These are phyloP conservation scores for Cardamine chenopodiifolia DNA, from an alignment of 345 rosid species.

Conservation along the genomic window DNA sequence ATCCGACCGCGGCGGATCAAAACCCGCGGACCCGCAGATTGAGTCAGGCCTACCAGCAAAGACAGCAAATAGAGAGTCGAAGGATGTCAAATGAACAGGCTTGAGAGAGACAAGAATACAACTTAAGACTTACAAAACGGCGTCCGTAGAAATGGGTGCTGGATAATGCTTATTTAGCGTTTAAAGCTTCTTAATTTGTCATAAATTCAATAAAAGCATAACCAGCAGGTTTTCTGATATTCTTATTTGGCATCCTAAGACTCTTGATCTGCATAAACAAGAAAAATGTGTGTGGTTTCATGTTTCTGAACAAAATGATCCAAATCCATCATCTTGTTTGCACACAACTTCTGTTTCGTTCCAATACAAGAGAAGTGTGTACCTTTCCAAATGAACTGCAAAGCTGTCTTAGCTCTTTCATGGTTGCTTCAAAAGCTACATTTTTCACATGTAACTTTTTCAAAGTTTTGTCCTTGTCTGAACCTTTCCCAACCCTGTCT, in stretches of 20 bases:
- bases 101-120: neutral
- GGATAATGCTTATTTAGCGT: conserved; percentile 64
- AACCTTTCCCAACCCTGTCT: conserved; percentile 54
- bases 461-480: conserved; percentile 59
- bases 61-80: neutral
- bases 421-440: conserved; percentile 52
- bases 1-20: no score
- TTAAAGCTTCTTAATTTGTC: conserved; percentile 85
- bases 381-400: conserved; percentile 96
- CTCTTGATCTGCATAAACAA: conserved; percentile 62
- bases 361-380: conserved; percentile 2
- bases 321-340: neutral
- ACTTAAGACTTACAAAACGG: conserved; percentile 59
- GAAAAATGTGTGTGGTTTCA: neutral
- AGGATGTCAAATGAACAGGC: neutral
- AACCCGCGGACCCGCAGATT: no score
- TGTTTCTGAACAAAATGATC: conserved; percentile 21
- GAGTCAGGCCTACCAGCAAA: no score
- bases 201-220: conserved; percentile 78
- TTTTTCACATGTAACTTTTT: conserved; percentile 47
- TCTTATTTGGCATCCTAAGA: conserved; percentile 71
- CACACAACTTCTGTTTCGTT: neutral
- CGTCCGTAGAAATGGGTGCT: conserved; percentile 85
- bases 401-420: conserved; percentile 79
- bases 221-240: conserved; percentile 56